Percentiles rank a stretch among this genome's conserved stretches.
These are phyloP conservation scores for Rhodotorula mucilaginosa DNA, from an alignment of 1,284 basidiomycete species.

Conservation along the genomic window DNA sequence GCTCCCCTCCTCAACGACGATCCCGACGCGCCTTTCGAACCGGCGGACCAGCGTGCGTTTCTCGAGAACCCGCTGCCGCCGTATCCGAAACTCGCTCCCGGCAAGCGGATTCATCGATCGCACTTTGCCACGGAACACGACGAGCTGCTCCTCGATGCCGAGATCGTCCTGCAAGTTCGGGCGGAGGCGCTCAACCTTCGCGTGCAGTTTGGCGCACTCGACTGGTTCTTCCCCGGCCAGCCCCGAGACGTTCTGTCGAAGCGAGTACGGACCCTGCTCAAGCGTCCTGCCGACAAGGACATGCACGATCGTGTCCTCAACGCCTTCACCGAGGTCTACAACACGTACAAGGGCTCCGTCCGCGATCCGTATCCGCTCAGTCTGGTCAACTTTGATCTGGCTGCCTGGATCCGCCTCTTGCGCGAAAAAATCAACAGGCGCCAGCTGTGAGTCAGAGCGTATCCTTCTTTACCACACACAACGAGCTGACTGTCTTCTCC, in stretches of 20 bases:
- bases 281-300: slow-evolving; percentile 62
- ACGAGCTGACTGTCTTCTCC: background rate
- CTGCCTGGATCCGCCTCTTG: slow-evolving; percentile 73
- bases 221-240: slow-evolving; percentile 74
- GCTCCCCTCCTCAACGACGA: background rate
- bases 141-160: slow-evolving; percentile 78
- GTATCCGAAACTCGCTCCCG: slow-evolving; percentile 12
- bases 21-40: background rate
- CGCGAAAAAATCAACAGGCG: slow-evolving; percentile 78
- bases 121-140: slow-evolving; percentile 61
- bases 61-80: slow-evolving; percentile 17
- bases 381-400: slow-evolving; percentile 70
- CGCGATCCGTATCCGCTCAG: slow-evolving; percentile 69
- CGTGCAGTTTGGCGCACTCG: slow-evolving; percentile 67
- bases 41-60: slow-evolving; percentile 22
- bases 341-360: slow-evolving; percentile 64
- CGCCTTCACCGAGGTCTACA: slow-evolving; percentile 74
- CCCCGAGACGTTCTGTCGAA: slow-evolving; percentile 46
- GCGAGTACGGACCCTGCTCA: slow-evolving; percentile 1
- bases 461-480: background rate
- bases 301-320: slow-evolving; percentile 78
- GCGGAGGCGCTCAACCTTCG: slow-evolving; percentile 56
- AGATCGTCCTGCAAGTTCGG: slow-evolving; percentile 74
- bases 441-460: slow-evolving; percentile 62
- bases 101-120: slow-evolving; percentile 23